phyloP scores from a whole-genome alignment of 805 yeast species.

The Wickerhamiella azyma region DNA sequence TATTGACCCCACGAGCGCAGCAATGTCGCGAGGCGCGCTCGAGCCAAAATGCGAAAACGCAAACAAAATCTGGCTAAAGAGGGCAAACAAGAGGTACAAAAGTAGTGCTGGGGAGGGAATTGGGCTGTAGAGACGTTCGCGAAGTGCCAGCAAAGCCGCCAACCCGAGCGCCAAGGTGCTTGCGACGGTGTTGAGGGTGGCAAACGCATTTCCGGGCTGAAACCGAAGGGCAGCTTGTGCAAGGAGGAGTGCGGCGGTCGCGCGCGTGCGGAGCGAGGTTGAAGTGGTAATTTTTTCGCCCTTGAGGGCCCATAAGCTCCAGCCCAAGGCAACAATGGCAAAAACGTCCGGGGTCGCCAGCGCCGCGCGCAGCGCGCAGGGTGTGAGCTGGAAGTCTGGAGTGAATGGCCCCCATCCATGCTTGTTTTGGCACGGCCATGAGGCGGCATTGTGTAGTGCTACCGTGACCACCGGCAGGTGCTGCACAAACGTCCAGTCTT shows the following conservation, averaged over 20 bases:
- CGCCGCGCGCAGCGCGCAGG: slow-evolving; percentile 1
- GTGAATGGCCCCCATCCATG: slow-evolving; percentile 10
- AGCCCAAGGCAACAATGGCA: neutral
- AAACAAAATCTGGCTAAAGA: neutral
- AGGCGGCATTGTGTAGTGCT: neutral
- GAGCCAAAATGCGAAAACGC: slow-evolving; percentile 11
- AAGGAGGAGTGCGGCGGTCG: neutral
- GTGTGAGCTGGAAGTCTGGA: slow-evolving; percentile 4
- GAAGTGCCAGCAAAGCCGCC: slow-evolving; percentile 45
- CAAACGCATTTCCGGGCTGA: slow-evolving; percentile 11
- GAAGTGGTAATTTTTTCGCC: neutral
- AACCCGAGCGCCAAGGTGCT: slow-evolving; percentile 35
- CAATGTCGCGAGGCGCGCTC: slow-evolving; percentile 21
- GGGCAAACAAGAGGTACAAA: slow-evolving; percentile 36
- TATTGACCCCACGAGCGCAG: slow-evolving; percentile 29
- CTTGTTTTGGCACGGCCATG: slow-evolving; percentile 1
- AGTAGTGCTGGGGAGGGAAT: slow-evolving; percentile 58
- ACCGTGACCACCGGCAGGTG: slow-evolving; percentile 1
- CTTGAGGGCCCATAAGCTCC: neutral
- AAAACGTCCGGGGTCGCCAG: neutral
- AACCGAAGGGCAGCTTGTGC: neutral
- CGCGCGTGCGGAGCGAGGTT: neutral
- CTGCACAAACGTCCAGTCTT: slow-evolving; percentile 4
- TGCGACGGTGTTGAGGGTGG: slow-evolving; percentile 27
- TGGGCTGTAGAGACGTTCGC: slow-evolving; percentile 54